Evolutionary conservation across 2,329 filamentous ascomycete genomes (phyloP).

Genomic region (Talaromyces sp.): DNA sequence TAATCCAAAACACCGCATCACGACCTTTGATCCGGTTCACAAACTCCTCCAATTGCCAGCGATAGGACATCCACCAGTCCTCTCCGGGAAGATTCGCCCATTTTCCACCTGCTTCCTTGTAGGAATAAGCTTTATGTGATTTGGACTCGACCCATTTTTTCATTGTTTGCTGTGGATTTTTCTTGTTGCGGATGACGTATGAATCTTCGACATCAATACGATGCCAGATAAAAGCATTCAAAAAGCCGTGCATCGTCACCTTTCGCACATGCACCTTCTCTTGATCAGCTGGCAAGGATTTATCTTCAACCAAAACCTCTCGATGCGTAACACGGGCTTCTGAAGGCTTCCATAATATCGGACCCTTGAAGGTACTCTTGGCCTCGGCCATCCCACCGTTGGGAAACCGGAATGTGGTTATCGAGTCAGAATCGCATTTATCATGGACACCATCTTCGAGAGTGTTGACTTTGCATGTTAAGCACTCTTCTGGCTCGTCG

Average conservation of each 20-base stretch:
- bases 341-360: slow-evolving; percentile 16
- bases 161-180: background rate
- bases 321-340: slow-evolving; percentile 10
- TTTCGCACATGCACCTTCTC: slow-evolving; percentile 4
- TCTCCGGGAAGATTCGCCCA: slow-evolving; percentile 20
- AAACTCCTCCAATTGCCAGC: slow-evolving; percentile 47
- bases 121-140: slow-evolving; percentile 4
- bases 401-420: slow-evolving; percentile 36
- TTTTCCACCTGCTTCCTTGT: slow-evolving; percentile 2
- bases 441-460: slow-evolving; percentile 25
- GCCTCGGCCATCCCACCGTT: slow-evolving; percentile 34
- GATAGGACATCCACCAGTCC: slow-evolving; percentile 42
- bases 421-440: slow-evolving; percentile 32
- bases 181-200: slow-evolving; percentile 23
- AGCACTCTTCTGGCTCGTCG: slow-evolving; percentile 36
- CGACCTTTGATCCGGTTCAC: slow-evolving; percentile 41
- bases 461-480: slow-evolving; percentile 25
- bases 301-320: slow-evolving; percentile 3
- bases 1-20: slow-evolving; percentile 36
- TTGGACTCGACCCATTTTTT: slow-evolving; percentile 4
- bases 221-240: slow-evolving; percentile 14
- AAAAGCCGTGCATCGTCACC: slow-evolving; percentile 13
- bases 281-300: background rate
- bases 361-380: slow-evolving; percentile 21
- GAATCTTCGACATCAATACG: slow-evolving; percentile 27